Evolutionary conservation across 2,329 filamentous ascomycete species (phyloP).

Genomic region (Botryotinia globosa): DNA sequence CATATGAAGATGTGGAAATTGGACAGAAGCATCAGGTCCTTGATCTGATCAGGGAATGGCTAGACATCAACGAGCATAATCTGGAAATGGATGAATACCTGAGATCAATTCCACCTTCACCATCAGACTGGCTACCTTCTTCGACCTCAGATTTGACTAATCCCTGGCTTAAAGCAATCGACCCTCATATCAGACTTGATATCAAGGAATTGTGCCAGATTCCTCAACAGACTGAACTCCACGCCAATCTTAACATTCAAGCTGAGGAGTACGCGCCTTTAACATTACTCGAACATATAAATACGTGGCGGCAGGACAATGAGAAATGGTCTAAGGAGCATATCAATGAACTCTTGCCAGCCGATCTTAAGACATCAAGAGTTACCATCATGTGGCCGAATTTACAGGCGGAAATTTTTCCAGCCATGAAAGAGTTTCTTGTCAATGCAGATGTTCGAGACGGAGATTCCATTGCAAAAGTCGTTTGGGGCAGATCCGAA

Average conservation of each 20-base stretch:
- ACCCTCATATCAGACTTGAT: conserved; percentile 1
- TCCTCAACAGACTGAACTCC: background rate
- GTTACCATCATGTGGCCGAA: background rate
- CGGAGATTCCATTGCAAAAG: conserved; percentile 1
- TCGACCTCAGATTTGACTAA: background rate
- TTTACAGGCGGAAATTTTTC: background rate
- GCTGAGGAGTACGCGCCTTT: background rate
- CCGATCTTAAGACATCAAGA: background rate
- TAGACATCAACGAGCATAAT: background rate
- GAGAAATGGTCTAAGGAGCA: background rate
- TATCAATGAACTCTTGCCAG: background rate
- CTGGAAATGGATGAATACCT: background rate
- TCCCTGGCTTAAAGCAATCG: background rate
- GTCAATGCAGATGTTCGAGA: background rate
- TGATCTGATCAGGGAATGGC: background rate
- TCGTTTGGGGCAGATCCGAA: background rate
- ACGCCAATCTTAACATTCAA: background rate
- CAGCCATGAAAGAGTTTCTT: background rate
- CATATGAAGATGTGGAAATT: background rate
- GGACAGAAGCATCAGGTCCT: background rate
- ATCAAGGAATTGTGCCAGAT: background rate
- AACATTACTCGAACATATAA: background rate
- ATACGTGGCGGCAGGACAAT: background rate
- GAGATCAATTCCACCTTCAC: background rate
- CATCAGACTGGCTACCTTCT: background rate